These are phyloP conservation scores for Fusarium neocosmosporiellum DNA, from an alignment of 2,329 filamentous ascomycete species.

Conservation along the genomic window DNA sequence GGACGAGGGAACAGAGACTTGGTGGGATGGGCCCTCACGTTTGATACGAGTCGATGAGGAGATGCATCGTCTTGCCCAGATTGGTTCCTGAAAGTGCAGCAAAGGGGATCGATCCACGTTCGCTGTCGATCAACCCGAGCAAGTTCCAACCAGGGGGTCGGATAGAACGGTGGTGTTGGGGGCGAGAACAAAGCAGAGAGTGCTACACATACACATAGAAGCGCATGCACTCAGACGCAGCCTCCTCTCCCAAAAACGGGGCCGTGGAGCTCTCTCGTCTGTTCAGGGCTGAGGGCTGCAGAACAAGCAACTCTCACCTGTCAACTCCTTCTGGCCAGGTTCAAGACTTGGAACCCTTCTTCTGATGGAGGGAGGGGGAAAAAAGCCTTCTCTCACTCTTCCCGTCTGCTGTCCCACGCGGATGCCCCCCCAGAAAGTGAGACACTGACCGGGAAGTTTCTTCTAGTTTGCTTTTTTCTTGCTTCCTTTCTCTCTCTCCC, in stretches of 20 bases:
- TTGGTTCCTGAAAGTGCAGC: constrained; percentile 31
- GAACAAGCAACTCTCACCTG: constrained; percentile 26
- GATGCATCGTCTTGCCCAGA: constrained; percentile 41
- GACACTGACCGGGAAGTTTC: constrained; percentile 39
- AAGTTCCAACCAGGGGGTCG: constrained; percentile 16
- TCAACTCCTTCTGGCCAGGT: constrained; percentile 15
- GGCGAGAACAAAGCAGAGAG: not conserved
- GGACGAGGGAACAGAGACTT: constrained; percentile 13
- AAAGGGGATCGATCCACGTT: constrained; percentile 18
- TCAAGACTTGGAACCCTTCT: constrained; percentile 7
- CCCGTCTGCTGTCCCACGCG: constrained; percentile 27
- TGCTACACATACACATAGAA: too few species aligned
- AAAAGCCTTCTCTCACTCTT: not conserved
- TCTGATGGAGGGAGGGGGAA: not conserved
- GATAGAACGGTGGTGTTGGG: constrained; percentile 9
- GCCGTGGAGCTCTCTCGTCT: constrained; percentile 18
- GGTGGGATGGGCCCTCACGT: constrained; percentile 41
- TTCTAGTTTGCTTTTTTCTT: constrained; percentile 38
- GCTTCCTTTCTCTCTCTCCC: not conserved
- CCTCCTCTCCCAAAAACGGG: constrained; percentile 19
- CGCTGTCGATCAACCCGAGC: constrained; percentile 22
- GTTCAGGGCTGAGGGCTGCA: constrained; percentile 15
- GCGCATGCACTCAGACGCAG: constrained; percentile 32
- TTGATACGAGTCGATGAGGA: constrained; percentile 30
- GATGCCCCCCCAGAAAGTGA: constrained; percentile 30